Evolutionary conservation across 495 filamentous ascomycete genomes (phyloP).

Genomic region (Penicillium pancosmium): DNA sequence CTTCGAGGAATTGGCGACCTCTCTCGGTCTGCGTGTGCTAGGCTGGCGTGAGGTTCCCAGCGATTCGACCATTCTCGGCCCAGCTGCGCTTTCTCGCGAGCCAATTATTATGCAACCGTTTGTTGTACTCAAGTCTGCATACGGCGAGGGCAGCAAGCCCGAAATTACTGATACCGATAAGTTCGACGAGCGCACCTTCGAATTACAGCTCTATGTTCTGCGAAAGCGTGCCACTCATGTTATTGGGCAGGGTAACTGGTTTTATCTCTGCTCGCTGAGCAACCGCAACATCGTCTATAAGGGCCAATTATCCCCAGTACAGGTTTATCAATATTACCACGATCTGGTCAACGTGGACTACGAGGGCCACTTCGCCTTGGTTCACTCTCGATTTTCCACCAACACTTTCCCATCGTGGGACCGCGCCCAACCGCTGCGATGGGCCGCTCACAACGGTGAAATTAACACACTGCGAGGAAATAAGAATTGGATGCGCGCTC

Average conservation of each 20-base stretch:
- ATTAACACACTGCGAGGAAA: conserved; percentile 98
- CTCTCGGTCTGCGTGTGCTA: conserved; percentile 84
- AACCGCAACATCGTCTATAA: conserved; percentile 99
- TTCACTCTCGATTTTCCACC: conserved; percentile 97
- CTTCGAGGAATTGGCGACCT: conserved; percentile 90
- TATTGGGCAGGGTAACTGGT: conserved; percentile 97
- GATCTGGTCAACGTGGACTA: conserved; percentile 97
- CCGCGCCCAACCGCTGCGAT: conserved; percentile 93
- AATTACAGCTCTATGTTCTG: conserved; percentile 90
- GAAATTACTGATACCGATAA: conserved; percentile 73
- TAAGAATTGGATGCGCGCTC: conserved; percentile 99
- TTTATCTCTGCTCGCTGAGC: conserved; percentile 96
- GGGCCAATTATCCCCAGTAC: conserved; percentile 91
- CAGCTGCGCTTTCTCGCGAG: conserved; percentile 91
- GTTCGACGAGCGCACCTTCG: conserved; percentile 86
- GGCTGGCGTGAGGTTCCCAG: conserved; percentile 96
- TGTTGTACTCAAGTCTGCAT: conserved; percentile 83
- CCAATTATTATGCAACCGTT: conserved; percentile 95
- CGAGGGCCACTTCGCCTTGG: conserved; percentile 95
- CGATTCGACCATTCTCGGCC: conserved; percentile 90
- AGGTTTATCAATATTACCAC: conserved; percentile 99
- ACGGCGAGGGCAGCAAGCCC: conserved; percentile 84
- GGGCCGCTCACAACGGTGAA: conserved; percentile 99
- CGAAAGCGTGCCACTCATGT: conserved; percentile 93
- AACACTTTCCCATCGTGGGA: conserved; percentile 99